Evolutionary conservation across 768 basidiomycete genomes (phyloP).

Genomic region (Psilocybe cubensis): DNA sequence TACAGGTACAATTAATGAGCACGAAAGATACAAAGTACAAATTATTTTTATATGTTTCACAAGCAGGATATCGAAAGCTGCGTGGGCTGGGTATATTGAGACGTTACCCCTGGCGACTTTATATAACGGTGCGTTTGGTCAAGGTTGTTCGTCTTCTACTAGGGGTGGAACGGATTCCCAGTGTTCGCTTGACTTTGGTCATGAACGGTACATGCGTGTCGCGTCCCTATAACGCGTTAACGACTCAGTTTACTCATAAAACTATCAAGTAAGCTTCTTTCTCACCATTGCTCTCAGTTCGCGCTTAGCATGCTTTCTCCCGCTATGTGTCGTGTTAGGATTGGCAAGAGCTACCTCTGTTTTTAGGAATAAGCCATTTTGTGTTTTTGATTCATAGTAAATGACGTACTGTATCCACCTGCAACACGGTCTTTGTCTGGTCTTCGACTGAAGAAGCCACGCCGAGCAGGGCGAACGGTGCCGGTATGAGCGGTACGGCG

Average conservation of each 20-base stretch:
- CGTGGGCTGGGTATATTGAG: not conserved
- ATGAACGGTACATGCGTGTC: conserved; percentile 52
- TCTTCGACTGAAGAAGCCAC: conserved; percentile 35
- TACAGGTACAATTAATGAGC: not conserved
- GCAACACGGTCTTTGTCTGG: conserved; percentile 49
- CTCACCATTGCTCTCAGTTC: conserved; percentile 50
- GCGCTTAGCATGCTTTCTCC: conserved; percentile 48
- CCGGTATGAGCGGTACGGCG: conserved; percentile 34
- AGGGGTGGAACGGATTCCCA: conserved; percentile 54
- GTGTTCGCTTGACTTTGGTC: conserved; percentile 52
- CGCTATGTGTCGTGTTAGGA: conserved; percentile 49
- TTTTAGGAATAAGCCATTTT: not conserved
- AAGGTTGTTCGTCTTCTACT: conserved; percentile 23
- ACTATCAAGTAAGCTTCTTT: conserved; percentile 7
- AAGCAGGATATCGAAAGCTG: not conserved
- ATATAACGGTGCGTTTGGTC: conserved; percentile 7
- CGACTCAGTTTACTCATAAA: not conserved
- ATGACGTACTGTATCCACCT: conserved; percentile 48
- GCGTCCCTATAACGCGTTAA: conserved; percentile 39
- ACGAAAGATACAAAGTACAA: not conserved
- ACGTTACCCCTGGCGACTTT: not conserved
- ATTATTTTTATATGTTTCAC: not conserved
- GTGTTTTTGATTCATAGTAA: not conserved
- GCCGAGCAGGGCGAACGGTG: conserved; percentile 3
- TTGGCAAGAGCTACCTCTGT: conserved; percentile 53